Base-by-base conservation (phyloP, 169 alveolate genomes). In the Neospora caninum region DNA sequence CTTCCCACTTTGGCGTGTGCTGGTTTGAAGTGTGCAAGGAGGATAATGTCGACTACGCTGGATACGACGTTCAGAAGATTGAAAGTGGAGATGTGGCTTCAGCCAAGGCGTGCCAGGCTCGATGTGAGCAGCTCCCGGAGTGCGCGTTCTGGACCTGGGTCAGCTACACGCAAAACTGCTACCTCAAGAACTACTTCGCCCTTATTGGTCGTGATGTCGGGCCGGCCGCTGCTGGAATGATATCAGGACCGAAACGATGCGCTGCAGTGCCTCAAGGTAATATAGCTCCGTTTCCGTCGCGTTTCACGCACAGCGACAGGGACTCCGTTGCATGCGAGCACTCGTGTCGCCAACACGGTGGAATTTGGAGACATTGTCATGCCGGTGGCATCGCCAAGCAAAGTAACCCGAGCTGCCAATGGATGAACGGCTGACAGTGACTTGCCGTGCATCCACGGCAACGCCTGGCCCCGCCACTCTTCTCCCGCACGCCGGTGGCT, bases 111-210 rank as follows among this genome's bases (percentile, higher is more conserved):
- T 88, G 93, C 93, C 93, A 88, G 86, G 87, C 34, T 1, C 54
- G 58, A 34, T 88, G 93, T 53, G 69, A 20, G 34, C 42, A 13
- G 27, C 53, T n/a, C 39, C 83, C 70, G 29, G 49, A 88, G 58
- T 88, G 93, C 64, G 27, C 86, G 31, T 88, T 67, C 39, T 88
- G 83, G 83, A 88, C 87, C 58, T 88, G 93, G 93, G 93, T 88
- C 34, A 58, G 43, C 20, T 73, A 54, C 70, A 88, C 54, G 9
- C 39, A 67, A 34, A 34, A 88, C 86, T 88, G 93, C 64, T 88
- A 88, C 93, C 93, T 88, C 86, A 88, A 88, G 64, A 88, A 38
- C 80, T 38, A 58, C 39, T 54, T 22, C 64, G 93, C 93, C 31
- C 69, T 88, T 29, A 54, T 67, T 29, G 93, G 93, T 29, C 39